These are phyloP conservation scores for Rugonectria rugulosa DNA, from an alignment of 2,329 filamentous ascomycete genomes.

Conservation along the genomic window DNA sequence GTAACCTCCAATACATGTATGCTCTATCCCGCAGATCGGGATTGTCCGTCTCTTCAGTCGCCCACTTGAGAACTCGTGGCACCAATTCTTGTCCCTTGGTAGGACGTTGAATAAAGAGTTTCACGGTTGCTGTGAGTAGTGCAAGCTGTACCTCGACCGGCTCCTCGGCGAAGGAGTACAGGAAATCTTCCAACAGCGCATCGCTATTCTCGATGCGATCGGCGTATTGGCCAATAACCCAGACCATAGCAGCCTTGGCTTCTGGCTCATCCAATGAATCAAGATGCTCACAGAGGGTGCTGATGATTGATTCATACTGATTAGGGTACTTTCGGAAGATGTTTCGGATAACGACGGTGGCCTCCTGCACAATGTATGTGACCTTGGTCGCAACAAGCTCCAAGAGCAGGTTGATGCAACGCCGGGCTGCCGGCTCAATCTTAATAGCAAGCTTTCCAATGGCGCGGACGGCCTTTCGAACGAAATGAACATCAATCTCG, in stretches of 20 bases:
- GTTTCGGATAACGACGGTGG: constrained; percentile 97
- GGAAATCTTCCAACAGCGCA: constrained; percentile 89
- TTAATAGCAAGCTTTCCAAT: constrained; percentile 99
- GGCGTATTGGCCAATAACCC: constrained; percentile 98
- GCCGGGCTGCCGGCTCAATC: constrained; percentile 89
- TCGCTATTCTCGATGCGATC: constrained; percentile 98
- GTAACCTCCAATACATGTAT: constrained; percentile 99
- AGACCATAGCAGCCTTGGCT: constrained; percentile 98
- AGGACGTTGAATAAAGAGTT: constrained; percentile 95
- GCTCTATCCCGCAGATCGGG: constrained; percentile 94
- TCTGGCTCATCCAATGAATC: constrained; percentile 97
- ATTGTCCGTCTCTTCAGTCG: constrained; percentile 98
- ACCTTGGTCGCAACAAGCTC: constrained; percentile 98
- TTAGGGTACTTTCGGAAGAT: constrained; percentile 99
- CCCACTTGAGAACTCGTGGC: constrained; percentile 96
- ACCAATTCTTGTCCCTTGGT: constrained; percentile 94
- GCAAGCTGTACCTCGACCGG: constrained; percentile 95
- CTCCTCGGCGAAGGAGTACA: constrained; percentile 93
- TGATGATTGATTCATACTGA: constrained; percentile 97
- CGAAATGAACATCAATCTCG: constrained; percentile 98
- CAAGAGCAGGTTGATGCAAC: constrained; percentile 91
- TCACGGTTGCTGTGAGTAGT: constrained; percentile 93
- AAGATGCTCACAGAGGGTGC: constrained; percentile 92
- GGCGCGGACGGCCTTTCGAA: constrained; percentile 94
- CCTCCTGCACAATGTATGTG: constrained; percentile 98